These are phyloP conservation scores for Mayamaea pseudoterrestris DNA, from an alignment of 108 stramenopile species.

Conservation along the genomic window DNA sequence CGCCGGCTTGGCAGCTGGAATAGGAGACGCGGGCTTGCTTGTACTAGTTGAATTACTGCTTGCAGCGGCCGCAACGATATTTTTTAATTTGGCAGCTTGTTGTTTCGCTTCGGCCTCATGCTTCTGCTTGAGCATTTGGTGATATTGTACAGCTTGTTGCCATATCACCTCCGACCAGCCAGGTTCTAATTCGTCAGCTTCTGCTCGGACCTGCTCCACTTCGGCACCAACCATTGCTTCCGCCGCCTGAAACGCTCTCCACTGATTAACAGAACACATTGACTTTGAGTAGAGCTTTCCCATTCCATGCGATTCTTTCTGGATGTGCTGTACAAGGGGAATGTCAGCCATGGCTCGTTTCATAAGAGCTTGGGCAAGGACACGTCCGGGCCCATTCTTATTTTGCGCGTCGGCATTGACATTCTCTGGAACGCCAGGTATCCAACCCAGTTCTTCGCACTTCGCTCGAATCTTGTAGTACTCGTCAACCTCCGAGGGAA, in stretches of 20 bases:
- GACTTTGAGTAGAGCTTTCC: constrained; percentile 80
- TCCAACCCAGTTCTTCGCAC: constrained; percentile 61
- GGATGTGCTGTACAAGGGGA: constrained; percentile 82
- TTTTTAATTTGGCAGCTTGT: constrained; percentile 37
- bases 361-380: constrained; percentile 82
- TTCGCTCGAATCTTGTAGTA: constrained; percentile 72
- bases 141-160: constrained; percentile 90
- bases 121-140: constrained; percentile 77
- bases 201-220: constrained; percentile 83
- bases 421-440: constrained; percentile 36
- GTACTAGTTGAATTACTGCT: no score
- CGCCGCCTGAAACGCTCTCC: constrained; percentile 75
- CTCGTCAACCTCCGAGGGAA: constrained; percentile 80
- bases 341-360: constrained; percentile 87
- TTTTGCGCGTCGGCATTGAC: background rate
- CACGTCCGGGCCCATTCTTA: constrained; percentile 33
- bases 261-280: constrained; percentile 87
- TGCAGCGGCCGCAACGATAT: constrained; percentile 27
- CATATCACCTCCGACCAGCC: constrained; percentile 86
- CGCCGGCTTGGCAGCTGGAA: no score
- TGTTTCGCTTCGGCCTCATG: constrained; percentile 59
- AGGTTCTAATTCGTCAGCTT: constrained; percentile 86
- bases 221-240: constrained; percentile 76
- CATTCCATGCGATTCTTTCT: constrained; percentile 85
- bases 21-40: no score